Evolutionary conservation across 2,329 filamentous ascomycete genomes (phyloP).

Genomic region (Paecilomyces fulvus): DNA sequence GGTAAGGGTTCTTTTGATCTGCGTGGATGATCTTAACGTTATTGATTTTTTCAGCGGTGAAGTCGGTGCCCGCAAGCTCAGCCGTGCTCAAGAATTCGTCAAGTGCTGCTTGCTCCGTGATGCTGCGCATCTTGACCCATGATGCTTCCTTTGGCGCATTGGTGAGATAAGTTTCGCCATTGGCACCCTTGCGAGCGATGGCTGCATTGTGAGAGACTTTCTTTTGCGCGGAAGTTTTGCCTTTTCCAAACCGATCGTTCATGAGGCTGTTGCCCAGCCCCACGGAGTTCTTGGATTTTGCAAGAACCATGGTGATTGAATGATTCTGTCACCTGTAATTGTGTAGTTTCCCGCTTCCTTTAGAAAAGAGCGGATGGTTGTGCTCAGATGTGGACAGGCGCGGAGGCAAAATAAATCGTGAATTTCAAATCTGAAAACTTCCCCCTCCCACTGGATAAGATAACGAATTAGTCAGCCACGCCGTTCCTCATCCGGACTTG

Average conservation of each 20-base stretch:
- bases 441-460: slow-evolving; percentile 21
- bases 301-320: slow-evolving; percentile 51
- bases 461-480: slow-evolving; percentile 20
- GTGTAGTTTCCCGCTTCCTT: background rate
- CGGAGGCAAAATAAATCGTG: slow-evolving; percentile 9
- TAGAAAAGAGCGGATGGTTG: background rate
- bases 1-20: slow-evolving; percentile 90
- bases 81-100: slow-evolving; percentile 96
- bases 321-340: background rate
- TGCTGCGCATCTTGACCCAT: slow-evolving; percentile 99
- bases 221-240: slow-evolving; percentile 76
- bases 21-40: slow-evolving; percentile 98
- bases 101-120: slow-evolving; percentile 91
- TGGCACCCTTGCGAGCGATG: slow-evolving; percentile 62
- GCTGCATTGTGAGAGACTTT: slow-evolving; percentile 55
- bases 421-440: slow-evolving; percentile 13
- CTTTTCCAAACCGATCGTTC: slow-evolving; percentile 96
- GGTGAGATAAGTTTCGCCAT: slow-evolving; percentile 83
- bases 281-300: slow-evolving; percentile 92
- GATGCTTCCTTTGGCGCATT: slow-evolving; percentile 84
- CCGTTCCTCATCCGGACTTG: background rate
- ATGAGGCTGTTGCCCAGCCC: slow-evolving; percentile 95
- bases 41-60: slow-evolving; percentile 97
- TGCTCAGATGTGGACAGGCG: background rate
- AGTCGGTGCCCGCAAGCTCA: slow-evolving; percentile 95